Evolutionary conservation across 1,284 basidiomycete species (phyloP), one percentile per base, ranked within the genome.

Genomic region (Leucoagaricus sp.): DNA sequence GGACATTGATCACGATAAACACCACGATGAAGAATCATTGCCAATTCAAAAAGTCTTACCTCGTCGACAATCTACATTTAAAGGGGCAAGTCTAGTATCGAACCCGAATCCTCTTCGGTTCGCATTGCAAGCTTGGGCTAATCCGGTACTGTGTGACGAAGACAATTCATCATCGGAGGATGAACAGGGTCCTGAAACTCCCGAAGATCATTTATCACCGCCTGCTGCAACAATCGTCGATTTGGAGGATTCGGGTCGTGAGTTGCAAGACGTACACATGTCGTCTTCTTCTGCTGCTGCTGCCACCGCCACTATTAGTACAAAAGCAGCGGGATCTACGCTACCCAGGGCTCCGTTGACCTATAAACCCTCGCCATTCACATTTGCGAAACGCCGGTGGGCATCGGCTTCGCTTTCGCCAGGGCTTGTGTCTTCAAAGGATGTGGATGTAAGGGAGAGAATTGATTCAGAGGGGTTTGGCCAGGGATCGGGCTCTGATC

Each of bases 121-220:
- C 64, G 78, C 79, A 4, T 61, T 72, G 38, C 70, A 75, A 45
- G 76, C 76, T 0, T 80, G 78, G 79, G 72, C 69, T 41, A 73
- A 77, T 33, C 75, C 76, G 34, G 69, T 80, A 9, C 62, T 74
- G 8, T 60, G 75, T 55, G 72, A 77, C 49, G 73, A 75, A 26
- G 31, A 33, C 13, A 71, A 69, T 9, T 75, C 77, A 28, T 70
- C 72, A 17, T 76, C 77, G 25, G 76, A 81, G 57, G 79, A 77
- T 53, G 80, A 78, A 50, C 75, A 74, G 44, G 73, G 75, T 19
- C 81, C 80, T 15, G 77, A 78, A 36, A 85, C 82, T 4, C 82
- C 77, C 4, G 77, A 82, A 25, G 80, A 83, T 59, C 63, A 70
- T 23, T 63, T 65, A 17, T 69, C 73, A 29, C 64, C 71, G 29